Conservation (phyloP, 352 stramenopile genomes). For the Ochromonadaceae sp. region DNA sequence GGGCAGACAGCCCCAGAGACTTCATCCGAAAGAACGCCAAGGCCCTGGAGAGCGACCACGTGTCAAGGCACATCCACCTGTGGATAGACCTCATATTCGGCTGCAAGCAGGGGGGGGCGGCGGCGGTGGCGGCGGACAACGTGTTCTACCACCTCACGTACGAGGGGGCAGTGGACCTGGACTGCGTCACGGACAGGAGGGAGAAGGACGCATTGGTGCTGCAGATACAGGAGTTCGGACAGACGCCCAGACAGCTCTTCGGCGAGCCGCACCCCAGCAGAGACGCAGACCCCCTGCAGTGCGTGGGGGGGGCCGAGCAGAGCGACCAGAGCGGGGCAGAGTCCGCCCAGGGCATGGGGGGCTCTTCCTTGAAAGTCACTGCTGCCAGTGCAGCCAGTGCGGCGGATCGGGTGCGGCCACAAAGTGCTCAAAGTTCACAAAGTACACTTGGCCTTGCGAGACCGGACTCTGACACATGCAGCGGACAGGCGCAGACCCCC, state of each 20-base stretch:
- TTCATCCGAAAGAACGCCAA: conserved; percentile 82
- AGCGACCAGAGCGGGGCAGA: not conserved
- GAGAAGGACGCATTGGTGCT: conserved; percentile 66
- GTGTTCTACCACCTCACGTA: conserved; percentile 93
- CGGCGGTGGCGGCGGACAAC: conserved; percentile 81
- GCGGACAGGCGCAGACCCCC: too few relatives aligned
- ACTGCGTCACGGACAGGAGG: conserved; percentile 53
- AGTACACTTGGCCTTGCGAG: not conserved
- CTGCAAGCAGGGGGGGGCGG: conserved; percentile 77
- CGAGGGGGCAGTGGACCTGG: conserved; percentile 72
- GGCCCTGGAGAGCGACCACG: conserved; percentile 85
- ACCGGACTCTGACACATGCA: not conserved
- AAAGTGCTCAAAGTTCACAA: not conserved
- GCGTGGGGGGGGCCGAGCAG: too few relatives aligned
- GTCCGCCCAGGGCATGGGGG: not conserved
- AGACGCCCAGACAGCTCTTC: conserved; percentile 36
- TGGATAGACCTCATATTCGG: conserved; percentile 99
- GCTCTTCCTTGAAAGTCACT: not conserved
- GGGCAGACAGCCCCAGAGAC: conserved; percentile 66
- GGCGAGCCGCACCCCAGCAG: conserved; percentile 25
- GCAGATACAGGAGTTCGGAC: conserved; percentile 61
- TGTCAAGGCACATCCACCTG: conserved; percentile 73
- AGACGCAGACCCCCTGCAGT: too few relatives aligned
- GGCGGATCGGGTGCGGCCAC: not conserved
- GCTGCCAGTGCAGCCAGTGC: not conserved